Evolutionary conservation across 2,329 filamentous ascomycete species (phyloP).

Genomic region (Tympanopsis confertula): DNA sequence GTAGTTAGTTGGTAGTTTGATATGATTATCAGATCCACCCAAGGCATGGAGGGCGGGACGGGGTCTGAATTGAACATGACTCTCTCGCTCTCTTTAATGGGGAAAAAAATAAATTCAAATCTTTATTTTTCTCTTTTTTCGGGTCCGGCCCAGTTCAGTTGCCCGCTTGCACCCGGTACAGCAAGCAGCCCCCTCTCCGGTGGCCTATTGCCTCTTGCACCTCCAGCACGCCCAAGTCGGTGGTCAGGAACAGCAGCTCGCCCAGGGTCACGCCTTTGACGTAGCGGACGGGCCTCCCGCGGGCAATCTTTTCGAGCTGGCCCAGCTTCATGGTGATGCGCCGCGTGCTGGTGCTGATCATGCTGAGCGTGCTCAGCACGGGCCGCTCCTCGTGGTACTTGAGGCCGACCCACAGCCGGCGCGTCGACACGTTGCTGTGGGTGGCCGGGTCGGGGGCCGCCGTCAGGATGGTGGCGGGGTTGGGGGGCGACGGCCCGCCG

Average conservation of each 20-base stretch:
- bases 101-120: too few species aligned
- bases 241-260: slow-evolving; percentile 72
- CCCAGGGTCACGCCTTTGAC: slow-evolving; percentile 68
- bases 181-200: too few species aligned
- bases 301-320: slow-evolving; percentile 52
- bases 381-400: slow-evolving; percentile 83
- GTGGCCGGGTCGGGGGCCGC: slow-evolving; percentile 47
- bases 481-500: slow-evolving; percentile 43
- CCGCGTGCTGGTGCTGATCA: slow-evolving; percentile 66
- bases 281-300: slow-evolving; percentile 55
- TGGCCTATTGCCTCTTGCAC: slow-evolving; percentile 70
- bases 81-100: too few species aligned
- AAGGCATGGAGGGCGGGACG: too few species aligned
- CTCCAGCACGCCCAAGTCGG: slow-evolving; percentile 69
- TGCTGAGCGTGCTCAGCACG: slow-evolving; percentile 54
- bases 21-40: too few species aligned
- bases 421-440: slow-evolving; percentile 56
- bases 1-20: too few species aligned
- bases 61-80: too few species aligned
- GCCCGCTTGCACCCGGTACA: too few species aligned
- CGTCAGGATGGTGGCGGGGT: slow-evolving; percentile 29
- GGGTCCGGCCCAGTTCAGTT: too few species aligned
- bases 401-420: slow-evolving; percentile 76
- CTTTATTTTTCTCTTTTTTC: too few species aligned
- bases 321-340: slow-evolving; percentile 53